phyloP scores from a whole-genome alignment of 768 basidiomycete species.

The Boletus rubroflammeus region DNA sequence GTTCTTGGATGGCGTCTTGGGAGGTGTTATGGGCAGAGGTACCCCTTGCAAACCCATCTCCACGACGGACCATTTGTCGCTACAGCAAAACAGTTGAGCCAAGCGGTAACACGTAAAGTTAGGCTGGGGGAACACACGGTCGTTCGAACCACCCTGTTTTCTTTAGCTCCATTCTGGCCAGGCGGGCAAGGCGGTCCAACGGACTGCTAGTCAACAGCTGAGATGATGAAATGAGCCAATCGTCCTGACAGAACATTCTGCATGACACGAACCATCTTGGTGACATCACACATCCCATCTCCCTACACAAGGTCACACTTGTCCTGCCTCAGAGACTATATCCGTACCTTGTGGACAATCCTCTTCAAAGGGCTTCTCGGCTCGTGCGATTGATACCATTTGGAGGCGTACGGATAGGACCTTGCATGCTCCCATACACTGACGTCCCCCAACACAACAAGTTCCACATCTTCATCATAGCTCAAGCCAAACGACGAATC shows the following conservation, averaged over 20 bases:
- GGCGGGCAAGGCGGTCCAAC: conserved; percentile 27
- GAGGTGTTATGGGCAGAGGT: conserved; percentile 3
- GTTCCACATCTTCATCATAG: conserved; percentile 19
- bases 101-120: background rate
- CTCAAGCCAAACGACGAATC: conserved; percentile 14
- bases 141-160: conserved; percentile 32
- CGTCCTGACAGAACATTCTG: background rate
- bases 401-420: conserved; percentile 14
- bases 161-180: conserved; percentile 29
- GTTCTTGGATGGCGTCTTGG: conserved; percentile 6
- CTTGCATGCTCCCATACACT: conserved; percentile 14
- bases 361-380: conserved; percentile 2
- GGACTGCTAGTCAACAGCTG: conserved; percentile 26
- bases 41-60: conserved; percentile 20
- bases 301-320: conserved; percentile 9
- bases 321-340: background rate
- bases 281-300: conserved; percentile 18
- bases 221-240: conserved; percentile 3
- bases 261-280: conserved; percentile 24
- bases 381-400: background rate
- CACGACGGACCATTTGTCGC: conserved; percentile 29
- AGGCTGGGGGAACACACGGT: conserved; percentile 8
- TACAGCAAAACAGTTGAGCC: background rate
- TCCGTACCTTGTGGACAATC: conserved; percentile 14
- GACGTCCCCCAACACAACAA: conserved; percentile 11